Evolutionary conservation across 805 yeast species (phyloP).

Genomic region (Metschnikowia vanudenii): DNA sequence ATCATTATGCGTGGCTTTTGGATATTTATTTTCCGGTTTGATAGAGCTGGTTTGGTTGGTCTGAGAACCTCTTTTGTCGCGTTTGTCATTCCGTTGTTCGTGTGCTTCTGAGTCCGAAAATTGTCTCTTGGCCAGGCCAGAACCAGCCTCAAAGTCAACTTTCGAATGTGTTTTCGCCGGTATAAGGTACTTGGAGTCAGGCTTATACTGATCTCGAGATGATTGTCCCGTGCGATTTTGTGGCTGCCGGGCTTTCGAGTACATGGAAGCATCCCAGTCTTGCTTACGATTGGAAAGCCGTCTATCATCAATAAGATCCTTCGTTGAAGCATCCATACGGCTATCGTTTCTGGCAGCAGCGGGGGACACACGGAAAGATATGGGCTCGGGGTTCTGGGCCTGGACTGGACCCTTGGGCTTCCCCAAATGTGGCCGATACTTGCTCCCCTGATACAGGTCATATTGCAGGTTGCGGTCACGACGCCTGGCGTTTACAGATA

Average conservation of each 20-base stretch:
- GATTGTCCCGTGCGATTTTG: not conserved
- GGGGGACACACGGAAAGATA: not conserved
- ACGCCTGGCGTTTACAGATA: not conserved
- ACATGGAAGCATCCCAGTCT: constrained; percentile 9
- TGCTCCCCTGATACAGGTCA: constrained; percentile 18
- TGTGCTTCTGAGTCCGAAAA: not conserved
- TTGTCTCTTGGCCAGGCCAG: not conserved
- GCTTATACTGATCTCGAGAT: not conserved
- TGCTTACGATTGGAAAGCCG: constrained; percentile 12
- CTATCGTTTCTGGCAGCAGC: not conserved
- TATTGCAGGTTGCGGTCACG: constrained; percentile 9
- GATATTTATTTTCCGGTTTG: no score
- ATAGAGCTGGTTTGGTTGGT: no score
- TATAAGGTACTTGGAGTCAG: not conserved
- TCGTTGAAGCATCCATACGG: not conserved
- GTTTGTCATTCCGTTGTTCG: not conserved
- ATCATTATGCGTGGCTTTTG: no score
- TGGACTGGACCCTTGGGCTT: constrained; percentile 5
- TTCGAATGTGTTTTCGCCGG: not conserved
- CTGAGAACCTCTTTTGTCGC: no score
- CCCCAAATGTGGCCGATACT: constrained; percentile 12
- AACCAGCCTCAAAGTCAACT: constrained; percentile 1
- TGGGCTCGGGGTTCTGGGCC: not conserved
- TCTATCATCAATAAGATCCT: constrained; percentile 9
- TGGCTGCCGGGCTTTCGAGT: not conserved